phyloP scores from a whole-genome alignment of 768 basidiomycete genomes.

The Chalciporus piperatus region DNA sequence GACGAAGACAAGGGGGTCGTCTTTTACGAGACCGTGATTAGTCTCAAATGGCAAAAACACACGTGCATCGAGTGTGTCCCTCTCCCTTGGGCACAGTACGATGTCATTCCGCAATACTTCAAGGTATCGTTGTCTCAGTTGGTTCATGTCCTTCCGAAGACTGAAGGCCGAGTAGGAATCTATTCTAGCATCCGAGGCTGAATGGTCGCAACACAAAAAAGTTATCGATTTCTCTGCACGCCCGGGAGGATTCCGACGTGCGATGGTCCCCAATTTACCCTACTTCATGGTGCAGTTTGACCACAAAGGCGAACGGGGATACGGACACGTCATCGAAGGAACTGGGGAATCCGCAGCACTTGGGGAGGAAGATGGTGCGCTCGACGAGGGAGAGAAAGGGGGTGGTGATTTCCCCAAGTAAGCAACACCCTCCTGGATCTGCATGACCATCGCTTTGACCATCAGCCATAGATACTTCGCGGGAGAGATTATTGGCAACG shows the following conservation, averaged over 20 bases:
- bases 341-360: conserved; percentile 58
- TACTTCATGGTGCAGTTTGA: conserved; percentile 99
- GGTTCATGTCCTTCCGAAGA: not conserved
- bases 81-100: conserved; percentile 83
- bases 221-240: conserved; percentile 89
- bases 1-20: conserved; percentile 91
- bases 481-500: conserved; percentile 89
- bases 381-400: conserved; percentile 87
- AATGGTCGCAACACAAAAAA: conserved; percentile 99
- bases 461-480: conserved; percentile 77
- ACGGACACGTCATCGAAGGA: conserved; percentile 98
- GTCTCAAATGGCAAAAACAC: conserved; percentile 84
- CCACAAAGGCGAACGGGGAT: conserved; percentile 95
- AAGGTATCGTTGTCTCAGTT: conserved; percentile 45
- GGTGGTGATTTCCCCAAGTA: conserved; percentile 89
- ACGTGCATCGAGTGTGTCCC: conserved; percentile 94
- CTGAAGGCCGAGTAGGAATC: conserved; percentile 63
- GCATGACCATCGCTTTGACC: conserved; percentile 3
- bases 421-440: conserved; percentile 19
- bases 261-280: conserved; percentile 94
- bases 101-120: conserved; percentile 90
- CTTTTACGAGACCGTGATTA: conserved; percentile 93
- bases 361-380: conserved; percentile 60
- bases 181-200: conserved; percentile 86
- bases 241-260: conserved; percentile 90